A percentile compares a stretch with the other conserved stretches of the same genome.
phyloP scores from a whole-genome alignment of 306 rosid species.

The Lupinus albus region DNA sequence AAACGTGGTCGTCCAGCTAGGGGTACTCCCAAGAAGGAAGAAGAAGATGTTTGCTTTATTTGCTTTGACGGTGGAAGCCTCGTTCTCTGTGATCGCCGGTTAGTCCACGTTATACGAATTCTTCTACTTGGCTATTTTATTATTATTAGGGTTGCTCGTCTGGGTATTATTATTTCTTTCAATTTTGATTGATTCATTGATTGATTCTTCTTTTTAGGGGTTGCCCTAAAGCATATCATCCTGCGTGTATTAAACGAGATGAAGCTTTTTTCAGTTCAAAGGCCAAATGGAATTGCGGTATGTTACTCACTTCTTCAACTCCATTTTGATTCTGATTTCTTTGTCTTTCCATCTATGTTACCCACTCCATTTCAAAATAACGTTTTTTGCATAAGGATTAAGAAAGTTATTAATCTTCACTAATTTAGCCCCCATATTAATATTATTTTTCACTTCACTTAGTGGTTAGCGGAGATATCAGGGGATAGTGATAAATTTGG shows the following conservation, averaged over 20 bases:
- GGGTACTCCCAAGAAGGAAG: conserved; percentile 61
- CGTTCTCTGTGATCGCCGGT: conserved; percentile 98
- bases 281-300: conserved; percentile 98
- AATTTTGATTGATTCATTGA: too few relatives aligned
- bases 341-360: not conserved
- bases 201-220: too few relatives aligned
- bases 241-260: conserved; percentile 84
- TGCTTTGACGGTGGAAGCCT: conserved; percentile 98
- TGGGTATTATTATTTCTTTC: too few relatives aligned
- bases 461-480: not conserved
- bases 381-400: not conserved
- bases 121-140: not conserved
- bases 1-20: conserved; percentile 92
- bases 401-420: not conserved
- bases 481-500: not conserved
- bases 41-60: conserved; percentile 92
- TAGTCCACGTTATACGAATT: conserved; percentile 13
- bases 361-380: not conserved
- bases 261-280: conserved; percentile 81
- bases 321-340: not conserved
- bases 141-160: too few relatives aligned
- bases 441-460: not conserved
- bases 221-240: conserved; percentile 98
- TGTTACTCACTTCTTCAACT: conserved; percentile 29
- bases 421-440: not conserved